These are phyloP conservation scores for Lachancea waltii DNA, from an alignment of 805 yeast genomes.

Conservation along the genomic window DNA sequence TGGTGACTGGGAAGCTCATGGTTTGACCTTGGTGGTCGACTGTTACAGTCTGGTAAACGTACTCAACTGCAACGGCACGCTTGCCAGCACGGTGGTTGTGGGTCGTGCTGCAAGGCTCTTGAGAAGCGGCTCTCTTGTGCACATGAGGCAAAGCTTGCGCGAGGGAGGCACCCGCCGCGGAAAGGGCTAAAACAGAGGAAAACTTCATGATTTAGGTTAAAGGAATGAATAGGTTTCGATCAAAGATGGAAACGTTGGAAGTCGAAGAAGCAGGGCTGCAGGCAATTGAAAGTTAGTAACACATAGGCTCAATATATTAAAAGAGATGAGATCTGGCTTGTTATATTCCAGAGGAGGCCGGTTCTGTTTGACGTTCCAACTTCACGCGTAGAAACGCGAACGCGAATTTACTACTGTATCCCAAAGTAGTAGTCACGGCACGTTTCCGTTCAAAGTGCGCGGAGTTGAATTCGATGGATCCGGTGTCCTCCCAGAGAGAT, in stretches of 20 bases:
- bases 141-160: constrained; percentile 28
- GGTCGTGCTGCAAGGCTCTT: constrained; percentile 27
- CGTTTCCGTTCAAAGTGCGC: too few relatives aligned
- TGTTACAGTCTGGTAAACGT: constrained; percentile 48
- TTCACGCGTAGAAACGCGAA: background rate
- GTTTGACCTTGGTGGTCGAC: constrained; percentile 46
- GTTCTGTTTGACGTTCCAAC: background rate
- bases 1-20: constrained; percentile 30
- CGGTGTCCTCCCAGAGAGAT: too few relatives aligned
- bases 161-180: constrained; percentile 27
- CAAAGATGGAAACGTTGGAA: constrained; percentile 6
- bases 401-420: constrained; percentile 1
- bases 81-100: constrained; percentile 43
- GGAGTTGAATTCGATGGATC: too few relatives aligned
- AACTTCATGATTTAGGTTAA: constrained; percentile 27
- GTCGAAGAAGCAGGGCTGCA: background rate
- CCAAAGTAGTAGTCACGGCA: constrained; percentile 2
- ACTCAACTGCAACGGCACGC: constrained; percentile 47
- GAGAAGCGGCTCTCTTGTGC: constrained; percentile 14
- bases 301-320: background rate
- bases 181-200: constrained; percentile 29
- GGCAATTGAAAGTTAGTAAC: background rate
- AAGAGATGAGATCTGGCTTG: background rate
- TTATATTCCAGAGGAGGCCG: background rate
- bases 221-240: constrained; percentile 7